Evolutionary conservation across 2,329 filamentous ascomycete species (phyloP), one percentile per base, ranked within the genome.

Genomic region (Neurospora crassa): DNA sequence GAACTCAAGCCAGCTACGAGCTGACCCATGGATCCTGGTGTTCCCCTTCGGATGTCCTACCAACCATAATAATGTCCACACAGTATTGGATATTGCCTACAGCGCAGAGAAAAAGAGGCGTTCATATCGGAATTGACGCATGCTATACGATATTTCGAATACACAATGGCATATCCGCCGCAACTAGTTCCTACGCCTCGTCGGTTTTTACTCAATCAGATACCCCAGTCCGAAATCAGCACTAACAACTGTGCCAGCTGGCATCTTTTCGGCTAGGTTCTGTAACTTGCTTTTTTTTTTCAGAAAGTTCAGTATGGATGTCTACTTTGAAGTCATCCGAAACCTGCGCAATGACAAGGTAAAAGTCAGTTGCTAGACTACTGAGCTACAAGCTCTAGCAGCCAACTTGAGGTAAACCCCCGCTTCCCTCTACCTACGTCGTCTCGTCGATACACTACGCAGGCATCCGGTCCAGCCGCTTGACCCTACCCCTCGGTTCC

Each of bases 401-500:
- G 4, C 14, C 53, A 63, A 37, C 14, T 59, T 63, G 24, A 63
- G 34, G 24, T 59, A 29, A 18, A 59, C 14, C 53, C 53, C 53
- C 24, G 24, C 53, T 59, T 18, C 24, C 24, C 53, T 59, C 14
- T 14, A 29, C 20, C 11, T 24, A 34, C 53, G 53, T 63, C 53
- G 53, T 63, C 53, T 63, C 53, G 18, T 63, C 53, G 53, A 34
- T 18, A 34, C 53, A 63, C 53, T 63, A 34, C 24, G 53, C 34
- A 63, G 24, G 53, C 29, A 29, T 34, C 73, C 68, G 71, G 67
- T 70, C 70, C 71, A 70, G 63, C 67, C 72, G 72, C 70, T 73
- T 72, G 71, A 71, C 68, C 71, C 70, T 70, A 68, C 70, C 69
- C 68, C 69, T 72, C 68, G 41, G 67, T 67, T 53, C 71, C 73